phyloP scores from a whole-genome alignment of 257 asterid species.

The Verbascum thapsus region DNA sequence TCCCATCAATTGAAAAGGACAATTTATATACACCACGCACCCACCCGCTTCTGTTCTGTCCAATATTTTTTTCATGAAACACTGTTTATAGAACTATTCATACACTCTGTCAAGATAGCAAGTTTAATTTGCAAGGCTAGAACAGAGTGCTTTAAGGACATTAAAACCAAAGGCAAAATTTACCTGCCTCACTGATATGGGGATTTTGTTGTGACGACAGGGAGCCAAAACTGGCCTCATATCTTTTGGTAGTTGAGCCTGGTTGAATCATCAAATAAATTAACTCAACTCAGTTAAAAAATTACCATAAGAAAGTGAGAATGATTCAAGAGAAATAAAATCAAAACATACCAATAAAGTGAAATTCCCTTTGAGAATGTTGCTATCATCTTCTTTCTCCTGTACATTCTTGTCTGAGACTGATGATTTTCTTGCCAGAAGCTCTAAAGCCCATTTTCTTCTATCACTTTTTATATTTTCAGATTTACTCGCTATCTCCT shows the following conservation, averaged over 20 bases:
- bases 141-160: slow-evolving; percentile 18
- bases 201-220: slow-evolving; percentile 73
- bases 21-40: slow-evolving; percentile 23
- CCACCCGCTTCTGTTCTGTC: slow-evolving; percentile 16
- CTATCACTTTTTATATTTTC: slow-evolving; percentile 62
- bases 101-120: slow-evolving; percentile 18
- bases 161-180: slow-evolving; percentile 24
- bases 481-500: slow-evolving; percentile 46
- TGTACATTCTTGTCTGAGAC: slow-evolving; percentile 51
- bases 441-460: slow-evolving; percentile 94
- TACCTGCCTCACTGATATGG: slow-evolving; percentile 84
- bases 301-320: slow-evolving; percentile 26
- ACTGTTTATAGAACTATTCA: slow-evolving; percentile 14
- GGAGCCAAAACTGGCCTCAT: slow-evolving; percentile 89
- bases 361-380: slow-evolving; percentile 66
- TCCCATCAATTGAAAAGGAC: slow-evolving; percentile 23
- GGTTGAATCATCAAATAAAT: slow-evolving; percentile 38
- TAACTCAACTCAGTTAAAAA: slow-evolving; percentile 22
- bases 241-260: slow-evolving; percentile 96
- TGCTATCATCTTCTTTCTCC: slow-evolving; percentile 60
- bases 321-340: slow-evolving; percentile 27
- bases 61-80: slow-evolving; percentile 14
- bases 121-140: slow-evolving; percentile 14
- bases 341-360: slow-evolving; percentile 60
- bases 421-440: slow-evolving; percentile 85